phyloP scores from a whole-genome alignment of 2,329 filamentous ascomycete species.

The Talaromyces sp. region DNA sequence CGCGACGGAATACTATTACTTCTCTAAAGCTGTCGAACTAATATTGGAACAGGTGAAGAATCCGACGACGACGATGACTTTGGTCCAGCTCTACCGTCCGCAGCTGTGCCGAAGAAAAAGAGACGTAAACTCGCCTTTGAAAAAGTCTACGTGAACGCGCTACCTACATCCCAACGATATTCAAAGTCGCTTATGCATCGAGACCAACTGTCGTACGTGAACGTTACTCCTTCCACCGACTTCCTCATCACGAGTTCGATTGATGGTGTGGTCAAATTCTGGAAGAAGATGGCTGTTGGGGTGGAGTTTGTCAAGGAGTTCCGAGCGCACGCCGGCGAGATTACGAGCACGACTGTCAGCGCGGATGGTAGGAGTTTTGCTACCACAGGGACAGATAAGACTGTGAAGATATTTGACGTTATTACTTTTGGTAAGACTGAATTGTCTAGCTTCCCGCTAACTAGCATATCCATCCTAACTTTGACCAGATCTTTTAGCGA shows the following conservation, averaged over 20 bases:
- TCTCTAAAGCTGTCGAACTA: constrained; percentile 13
- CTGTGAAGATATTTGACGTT: constrained; percentile 55
- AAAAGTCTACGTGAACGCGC: constrained; percentile 85
- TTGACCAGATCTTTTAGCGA: constrained; percentile 64
- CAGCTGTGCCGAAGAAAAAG: constrained; percentile 79
- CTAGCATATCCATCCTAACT: constrained; percentile 16
- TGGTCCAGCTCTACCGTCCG: constrained; percentile 81
- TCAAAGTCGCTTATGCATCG: constrained; percentile 98
- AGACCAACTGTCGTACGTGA: constrained; percentile 83
- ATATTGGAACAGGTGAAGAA: not conserved
- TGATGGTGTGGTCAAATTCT: constrained; percentile 98
- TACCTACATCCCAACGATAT: constrained; percentile 76
- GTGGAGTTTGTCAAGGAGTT: constrained; percentile 99
- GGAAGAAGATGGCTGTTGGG: constrained; percentile 88
- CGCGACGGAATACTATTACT: not conserved
- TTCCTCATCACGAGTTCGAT: constrained; percentile 91
- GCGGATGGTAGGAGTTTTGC: constrained; percentile 90
- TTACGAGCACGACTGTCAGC: constrained; percentile 77
- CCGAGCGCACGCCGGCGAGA: constrained; percentile 79
- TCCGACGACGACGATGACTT: constrained; percentile 83
- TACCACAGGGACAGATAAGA: constrained; percentile 62
- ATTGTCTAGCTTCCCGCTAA: not conserved
- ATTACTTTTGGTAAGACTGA: constrained; percentile 63
- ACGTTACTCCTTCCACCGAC: constrained; percentile 83
- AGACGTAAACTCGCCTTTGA: constrained; percentile 86